phyloP scores from a whole-genome alignment of 2,329 filamentous ascomycete genomes.

The Lasiodiplodia sp. region DNA sequence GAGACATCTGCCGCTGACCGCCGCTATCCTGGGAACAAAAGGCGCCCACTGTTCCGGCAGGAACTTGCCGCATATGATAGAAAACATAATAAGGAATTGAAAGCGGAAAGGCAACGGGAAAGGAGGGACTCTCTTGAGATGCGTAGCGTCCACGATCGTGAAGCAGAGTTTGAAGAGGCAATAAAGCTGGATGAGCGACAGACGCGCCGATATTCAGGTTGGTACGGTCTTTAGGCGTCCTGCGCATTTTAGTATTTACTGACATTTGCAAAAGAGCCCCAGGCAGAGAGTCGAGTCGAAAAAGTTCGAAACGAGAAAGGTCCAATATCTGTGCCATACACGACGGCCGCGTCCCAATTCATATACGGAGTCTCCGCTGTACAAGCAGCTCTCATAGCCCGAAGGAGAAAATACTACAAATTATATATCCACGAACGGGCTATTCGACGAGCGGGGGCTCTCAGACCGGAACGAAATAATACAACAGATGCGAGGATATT shows the following conservation, averaged over 20 bases:
- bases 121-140: background rate
- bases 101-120: too few species aligned
- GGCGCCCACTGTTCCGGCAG: background rate
- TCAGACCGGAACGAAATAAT: background rate
- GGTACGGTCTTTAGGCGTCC: background rate
- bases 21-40: background rate
- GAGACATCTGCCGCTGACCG: slow-evolving; percentile 33
- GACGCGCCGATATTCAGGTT: background rate
- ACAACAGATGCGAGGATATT: background rate
- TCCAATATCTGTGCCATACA: slow-evolving; percentile 61
- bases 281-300: too few species aligned
- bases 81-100: background rate
- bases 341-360: slow-evolving; percentile 88
- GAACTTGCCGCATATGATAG: background rate
- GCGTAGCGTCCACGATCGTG: too few species aligned
- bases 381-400: slow-evolving; percentile 75
- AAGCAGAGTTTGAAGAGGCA: background rate
- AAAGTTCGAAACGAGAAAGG: background rate
- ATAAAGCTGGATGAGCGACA: background rate
- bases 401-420: slow-evolving; percentile 78
- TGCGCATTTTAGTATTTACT: background rate
- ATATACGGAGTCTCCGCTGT: slow-evolving; percentile 86
- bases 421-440: slow-evolving; percentile 69
- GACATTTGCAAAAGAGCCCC: background rate
- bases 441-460: background rate